Evolutionary conservation across 1,284 basidiomycete genomes (phyloP), one percentile per base, ranked within the genome.

Genomic region (Fomes fomentarius): DNA sequence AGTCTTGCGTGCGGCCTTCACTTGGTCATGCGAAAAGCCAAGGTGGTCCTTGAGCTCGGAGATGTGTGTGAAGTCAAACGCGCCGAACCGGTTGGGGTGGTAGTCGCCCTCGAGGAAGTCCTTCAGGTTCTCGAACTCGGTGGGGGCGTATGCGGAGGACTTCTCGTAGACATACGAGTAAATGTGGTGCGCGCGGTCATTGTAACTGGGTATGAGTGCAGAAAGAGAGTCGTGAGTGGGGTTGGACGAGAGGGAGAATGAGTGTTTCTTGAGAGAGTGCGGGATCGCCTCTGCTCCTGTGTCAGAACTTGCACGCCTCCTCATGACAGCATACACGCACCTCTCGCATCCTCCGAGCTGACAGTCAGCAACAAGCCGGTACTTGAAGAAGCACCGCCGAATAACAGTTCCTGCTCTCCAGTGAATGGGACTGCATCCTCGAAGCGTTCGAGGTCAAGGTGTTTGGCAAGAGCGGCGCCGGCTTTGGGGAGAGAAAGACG

Each of bases 391-490:
- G 84, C 86, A 50, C 79, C 66, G 26, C 82, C 89, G 21, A 91
- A 80, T 62, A 89, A 84, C 2, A 74, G 54, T 48, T 78, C 74
- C 54, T 80, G 64, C 37, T 61, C 51, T 43, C 54, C 75, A 33
- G 76, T 72, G 38, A 54, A 52, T 43, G 54, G 50, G 11, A 38
- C 34, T 35, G 42, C 53, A 46, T 57, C 56, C 64, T 89, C 86
- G 59, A 85, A 85, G 25, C 72, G 71, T 58, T 91, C 89, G 3
- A 92, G 77, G 21, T 84, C 83, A 15, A 91, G 78, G 65, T 91
- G 87, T 53, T 80, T 81, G 19, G 88, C 80, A 33, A 91, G 74
- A 7, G 76, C 78, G 30, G 79, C 75, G 63, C 79, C 84, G 47
- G 85, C 84, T 52, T 83, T 76, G 31, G 78, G 73, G 22, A 76